Evolutionary conservation across 2,329 filamentous ascomycete genomes (phyloP), one percentile per base, ranked within the genome.

Genomic region (Trichophyton rubrum): DNA sequence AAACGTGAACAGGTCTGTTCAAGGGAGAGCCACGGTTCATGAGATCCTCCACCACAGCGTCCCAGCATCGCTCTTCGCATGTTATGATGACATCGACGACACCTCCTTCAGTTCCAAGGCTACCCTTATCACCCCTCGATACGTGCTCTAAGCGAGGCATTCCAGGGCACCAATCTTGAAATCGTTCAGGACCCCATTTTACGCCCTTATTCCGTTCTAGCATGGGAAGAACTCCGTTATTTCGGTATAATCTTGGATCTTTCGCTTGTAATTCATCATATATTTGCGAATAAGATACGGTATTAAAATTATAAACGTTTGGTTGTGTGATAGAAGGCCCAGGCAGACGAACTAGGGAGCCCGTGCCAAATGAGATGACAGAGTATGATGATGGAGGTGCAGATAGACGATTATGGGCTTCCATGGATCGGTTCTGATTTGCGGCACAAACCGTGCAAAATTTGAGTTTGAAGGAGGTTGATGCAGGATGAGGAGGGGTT

Each of bases 371-470:
- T 17, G 92, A 97, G 67, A 97, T 95, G 67, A 96, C 92, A n/a
- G 93, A 93, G 70, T 93, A 97, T 56, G 86, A 78, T 56, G 91
- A 93, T 59, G 87, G 77, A 57, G 90, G 89, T 62, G 88, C 83
- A 3, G 93, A 89, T 38, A 99, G 85, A 64, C 89, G 89, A 30
- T 96, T 84, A 74, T 99, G 93, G n/a, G 92, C 92, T 80, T 97
- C 93, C 93, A 99, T 97, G n/a, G 89, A 95, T 84, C 93, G 85
- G 71, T 99, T 99, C 74, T 99, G 90, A 69, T 99, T 99, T 69
- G 90, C 96, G 6, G 93, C 93, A 75, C 93, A 99, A n/a, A 99
- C 64, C 51, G 64, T 65, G 60, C 64, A 65, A 61, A 65, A 65
- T 61, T 64, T 65, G 64, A 99, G 82, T 75, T 93, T 96, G 80